These are phyloP conservation scores for Letharia lupina DNA, from an alignment of 495 filamentous ascomycete species.

Conservation along the genomic window DNA sequence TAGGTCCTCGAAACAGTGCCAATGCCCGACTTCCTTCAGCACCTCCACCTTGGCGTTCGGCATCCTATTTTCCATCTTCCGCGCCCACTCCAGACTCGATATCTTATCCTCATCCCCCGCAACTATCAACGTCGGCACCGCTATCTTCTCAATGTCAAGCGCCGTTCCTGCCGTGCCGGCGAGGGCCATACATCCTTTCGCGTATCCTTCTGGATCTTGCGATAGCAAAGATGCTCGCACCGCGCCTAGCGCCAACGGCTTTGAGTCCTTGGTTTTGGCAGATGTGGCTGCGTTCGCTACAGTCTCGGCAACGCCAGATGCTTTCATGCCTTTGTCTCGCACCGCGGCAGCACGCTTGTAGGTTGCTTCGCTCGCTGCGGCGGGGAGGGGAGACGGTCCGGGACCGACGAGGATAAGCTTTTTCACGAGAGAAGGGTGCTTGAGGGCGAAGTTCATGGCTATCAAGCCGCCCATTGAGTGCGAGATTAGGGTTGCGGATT, in stretches of 20 bases:
- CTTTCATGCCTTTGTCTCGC: not conserved
- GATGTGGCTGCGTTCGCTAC: not conserved
- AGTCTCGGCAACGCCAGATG: not conserved
- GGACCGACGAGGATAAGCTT: not conserved
- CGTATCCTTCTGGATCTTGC: not conserved
- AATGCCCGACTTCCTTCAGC: not conserved
- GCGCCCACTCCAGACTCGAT: not conserved
- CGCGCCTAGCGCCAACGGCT: not conserved
- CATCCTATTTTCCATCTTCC: not conserved
- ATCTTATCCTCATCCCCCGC: not conserved
- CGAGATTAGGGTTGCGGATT: not conserved
- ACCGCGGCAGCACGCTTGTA: not conserved
- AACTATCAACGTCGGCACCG: not conserved
- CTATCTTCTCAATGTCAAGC: not conserved
- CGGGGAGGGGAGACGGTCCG: not conserved
- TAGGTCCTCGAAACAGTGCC: not conserved
- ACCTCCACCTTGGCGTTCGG: not conserved
- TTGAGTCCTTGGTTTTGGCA: not conserved
- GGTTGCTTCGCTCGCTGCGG: not conserved
- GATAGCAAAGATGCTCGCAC: not conserved
- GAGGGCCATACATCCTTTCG: not conserved
- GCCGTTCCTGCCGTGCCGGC: too few relatives aligned
- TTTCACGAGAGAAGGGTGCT: not conserved
- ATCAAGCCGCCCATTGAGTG: not conserved
- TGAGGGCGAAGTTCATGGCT: not conserved